These are phyloP conservation scores for Talaromyces wortmannii DNA, from an alignment of 495 filamentous ascomycete genomes.

Conservation along the genomic window DNA sequence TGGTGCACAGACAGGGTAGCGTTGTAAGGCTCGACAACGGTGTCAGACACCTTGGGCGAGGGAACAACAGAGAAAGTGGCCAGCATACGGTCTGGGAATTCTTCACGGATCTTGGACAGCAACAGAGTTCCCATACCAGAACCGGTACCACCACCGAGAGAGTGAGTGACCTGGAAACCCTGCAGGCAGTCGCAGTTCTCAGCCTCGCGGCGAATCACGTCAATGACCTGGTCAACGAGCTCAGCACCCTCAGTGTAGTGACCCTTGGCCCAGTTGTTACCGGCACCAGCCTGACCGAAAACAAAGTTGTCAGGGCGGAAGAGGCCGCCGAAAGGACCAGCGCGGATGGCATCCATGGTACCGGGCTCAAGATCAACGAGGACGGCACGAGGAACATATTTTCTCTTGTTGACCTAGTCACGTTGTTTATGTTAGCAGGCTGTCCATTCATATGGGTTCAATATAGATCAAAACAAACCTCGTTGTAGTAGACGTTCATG, in stretches of 20 bases:
- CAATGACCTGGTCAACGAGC: constrained; percentile 94
- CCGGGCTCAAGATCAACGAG: constrained; percentile 96
- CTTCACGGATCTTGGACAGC: constrained; percentile 99
- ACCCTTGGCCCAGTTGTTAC: constrained; percentile 99
- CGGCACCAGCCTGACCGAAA: constrained; percentile 98
- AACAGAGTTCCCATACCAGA: constrained; percentile 99
- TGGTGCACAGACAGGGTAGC: constrained; percentile 98
- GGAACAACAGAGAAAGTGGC: constrained; percentile 99
- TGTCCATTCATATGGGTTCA: neutral
- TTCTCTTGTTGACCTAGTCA: constrained; percentile 80
- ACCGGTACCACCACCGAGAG: constrained; percentile 99
- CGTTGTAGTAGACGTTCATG: constrained; percentile 99
- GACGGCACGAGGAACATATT: constrained; percentile 98
- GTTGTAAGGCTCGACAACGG: constrained; percentile 99
- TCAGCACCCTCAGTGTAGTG: constrained; percentile 99
- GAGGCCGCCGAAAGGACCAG: constrained; percentile 96
- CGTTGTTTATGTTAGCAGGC: constrained; percentile 7
- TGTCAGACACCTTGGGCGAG: constrained; percentile 99
- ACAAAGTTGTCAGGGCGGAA: constrained; percentile 99
- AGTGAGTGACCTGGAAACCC: constrained; percentile 99
- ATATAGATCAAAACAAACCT: constrained; percentile 51
- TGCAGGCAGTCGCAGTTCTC: constrained; percentile 99
- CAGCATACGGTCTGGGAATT: constrained; percentile 99
- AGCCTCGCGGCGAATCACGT: constrained; percentile 97
- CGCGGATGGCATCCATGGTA: constrained; percentile 99